Base-by-base conservation (phyloP, 495 filamentous ascomycete genomes). In the Tuber aestivum region DNA sequence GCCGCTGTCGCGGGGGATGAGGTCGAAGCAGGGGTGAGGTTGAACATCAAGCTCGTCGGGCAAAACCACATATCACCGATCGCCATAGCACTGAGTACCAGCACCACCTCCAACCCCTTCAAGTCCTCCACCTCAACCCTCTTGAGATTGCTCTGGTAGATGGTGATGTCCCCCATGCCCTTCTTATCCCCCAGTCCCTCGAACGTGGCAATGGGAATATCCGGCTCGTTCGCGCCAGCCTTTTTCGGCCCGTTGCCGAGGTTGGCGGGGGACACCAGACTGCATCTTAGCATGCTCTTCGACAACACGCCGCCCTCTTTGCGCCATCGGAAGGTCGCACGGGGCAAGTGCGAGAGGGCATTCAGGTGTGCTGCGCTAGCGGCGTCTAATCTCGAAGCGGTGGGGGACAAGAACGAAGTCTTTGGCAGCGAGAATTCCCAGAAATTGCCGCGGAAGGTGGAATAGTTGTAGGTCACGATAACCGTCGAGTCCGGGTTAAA, bases 391-490 rank as follows among this genome's bases (percentile, higher is more conserved):
- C 87, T 87, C 16, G 92, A 94, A 0, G 86, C 84, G 0, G 92
- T 94, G 0, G 95, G 95, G 72, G 90, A 87, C 7, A 91, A 87
- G 83, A 99, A 99, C 68, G 90, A 92, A 72, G 89, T 89, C 82
- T 94, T 90, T 0, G 95, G 95, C 86, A 99, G 91, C 82, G 94
- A 92, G 83, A 99, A 99, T 74, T 94, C 92, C 90, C 94, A 99
- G 70, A 87, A 88, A 37, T 92, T 89, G 16, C 81, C 81, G 1
- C 78, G 78, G 14, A 82, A 69, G 40, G 89, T 90, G 70, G 89
- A 90, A 79, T 91, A 92, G 75, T 92, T 88, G 83, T 92, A 88
- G 82, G 87, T 89, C 68, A 98, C 87, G 0, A 85, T 73, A 41
- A 98, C 85, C 77, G 92, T 86, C 83, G 97, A 94, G 85, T 97